These are phyloP conservation scores for Podospora fimiseda DNA, from an alignment of 495 filamentous ascomycete species.

Conservation along the genomic window DNA sequence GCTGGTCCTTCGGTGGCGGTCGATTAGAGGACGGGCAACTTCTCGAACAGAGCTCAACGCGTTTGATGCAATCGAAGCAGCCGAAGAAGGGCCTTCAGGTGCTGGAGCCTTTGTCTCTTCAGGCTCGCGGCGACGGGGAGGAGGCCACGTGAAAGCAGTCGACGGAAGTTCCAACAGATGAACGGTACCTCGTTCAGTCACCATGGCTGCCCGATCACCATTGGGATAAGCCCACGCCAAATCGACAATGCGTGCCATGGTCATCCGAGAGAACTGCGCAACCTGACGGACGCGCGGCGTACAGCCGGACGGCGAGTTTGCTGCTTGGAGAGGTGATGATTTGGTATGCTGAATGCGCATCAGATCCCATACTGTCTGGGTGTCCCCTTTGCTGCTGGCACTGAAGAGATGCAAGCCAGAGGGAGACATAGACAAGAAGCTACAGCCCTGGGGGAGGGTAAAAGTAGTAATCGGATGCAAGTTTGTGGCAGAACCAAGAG, in stretches of 20 bases:
- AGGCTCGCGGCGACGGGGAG: constrained; percentile 57
- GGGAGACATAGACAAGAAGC: constrained; percentile 83
- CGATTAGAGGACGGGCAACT: constrained; percentile 43
- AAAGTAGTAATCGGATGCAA: constrained; percentile 71
- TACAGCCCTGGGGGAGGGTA: constrained; percentile 74
- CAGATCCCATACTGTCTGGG: constrained; percentile 88
- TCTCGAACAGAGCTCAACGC: constrained; percentile 62
- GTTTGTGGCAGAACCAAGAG: constrained; percentile 40
- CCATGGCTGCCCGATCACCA: constrained; percentile 73
- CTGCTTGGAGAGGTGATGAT: constrained; percentile 43
- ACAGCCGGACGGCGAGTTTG: constrained; percentile 26
- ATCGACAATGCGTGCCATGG: constrained; percentile 81
- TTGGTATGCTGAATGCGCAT: constrained; percentile 62
- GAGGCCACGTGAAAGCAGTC: constrained; percentile 83
- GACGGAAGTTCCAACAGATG: constrained; percentile 84
- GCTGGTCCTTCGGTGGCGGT: constrained; percentile 44
- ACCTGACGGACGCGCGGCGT: constrained; percentile 63
- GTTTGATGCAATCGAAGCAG: constrained; percentile 50
- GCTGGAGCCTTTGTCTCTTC: constrained; percentile 34
- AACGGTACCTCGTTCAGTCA: constrained; percentile 88
- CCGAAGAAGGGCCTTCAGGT: constrained; percentile 38
- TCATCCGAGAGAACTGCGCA: constrained; percentile 82
- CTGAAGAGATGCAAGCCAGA: constrained; percentile 79
- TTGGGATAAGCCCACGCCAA: constrained; percentile 79
- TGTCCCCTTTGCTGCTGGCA: constrained; percentile 85